Evolutionary conservation across 345 rosid genomes (phyloP), one percentile per base, ranked within the genome.

Genomic region (Melastoma malabathricum): DNA sequence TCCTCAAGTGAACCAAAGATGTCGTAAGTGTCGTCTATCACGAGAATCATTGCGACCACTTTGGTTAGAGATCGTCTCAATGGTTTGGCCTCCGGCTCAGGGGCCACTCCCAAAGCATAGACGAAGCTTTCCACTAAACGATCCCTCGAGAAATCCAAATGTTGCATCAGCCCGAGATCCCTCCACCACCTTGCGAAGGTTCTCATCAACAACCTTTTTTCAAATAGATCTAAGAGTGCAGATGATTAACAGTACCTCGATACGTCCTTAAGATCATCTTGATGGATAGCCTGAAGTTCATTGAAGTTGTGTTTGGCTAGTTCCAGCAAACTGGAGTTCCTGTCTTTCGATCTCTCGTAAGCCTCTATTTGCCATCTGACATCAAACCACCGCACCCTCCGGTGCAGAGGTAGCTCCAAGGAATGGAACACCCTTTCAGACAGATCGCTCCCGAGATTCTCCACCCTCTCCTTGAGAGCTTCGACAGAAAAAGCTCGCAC

Each of bases 1-100:
- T 80, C 81, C 7, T 80, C 63, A 14, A 68, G 1, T 10, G 81
- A 74, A 43, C 81, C 87, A 56, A 70, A 80, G 23, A 77, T 15
- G 54, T 74, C 83, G 14, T 77, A 80, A 27, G 70, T 69, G 27
- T 72, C 87, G 23, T 80, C 87, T 1, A 75, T 68, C 5, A 68
- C 48, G 12, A 77, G 18, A 46, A 80, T 18, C 56, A 77, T 43
- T 27, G 60, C 44, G 22, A 73, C 27, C 39, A 54, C 71, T 68
- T 77, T 77, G 0, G 83, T 70, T 3, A 80, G 63, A 56, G 68
- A 59, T 68, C 56, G 70, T 54, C 81, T 64, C 18, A 72, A 70
- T 41, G 58, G 43, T 51, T 64, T 66, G 46, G 16, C 53, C 25
- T 49, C 51, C 1, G 75, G 73, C 41, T 72, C 68, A 16, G 46